Percentiles rank a stretch among this genome's conserved stretches.
These are phyloP conservation scores for Suhomyces ambrosiae DNA, from an alignment of 1,139 yeast genomes.

Conservation along the genomic window DNA sequence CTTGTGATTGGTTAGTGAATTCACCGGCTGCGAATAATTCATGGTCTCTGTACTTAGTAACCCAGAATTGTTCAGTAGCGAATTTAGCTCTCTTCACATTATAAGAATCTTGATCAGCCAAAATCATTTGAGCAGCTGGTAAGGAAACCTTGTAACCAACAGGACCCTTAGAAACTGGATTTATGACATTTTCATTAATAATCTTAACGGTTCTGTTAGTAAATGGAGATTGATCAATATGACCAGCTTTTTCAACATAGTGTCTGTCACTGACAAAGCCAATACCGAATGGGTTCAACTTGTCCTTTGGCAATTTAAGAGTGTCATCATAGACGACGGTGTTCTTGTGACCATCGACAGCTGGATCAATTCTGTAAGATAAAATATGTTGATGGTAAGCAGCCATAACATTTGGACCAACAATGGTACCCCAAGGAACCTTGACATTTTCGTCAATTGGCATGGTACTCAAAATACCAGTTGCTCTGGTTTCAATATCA, in stretches of 20 bases:
- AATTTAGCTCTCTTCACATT: constrained; percentile 68
- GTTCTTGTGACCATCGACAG: constrained; percentile 82
- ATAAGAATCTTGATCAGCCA: constrained; percentile 65
- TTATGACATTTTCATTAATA: constrained; percentile 74
- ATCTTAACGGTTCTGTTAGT: constrained; percentile 79
- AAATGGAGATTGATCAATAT: constrained; percentile 73
- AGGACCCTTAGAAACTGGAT: constrained; percentile 74
- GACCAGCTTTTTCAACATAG: constrained; percentile 70
- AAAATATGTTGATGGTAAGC: constrained; percentile 88
- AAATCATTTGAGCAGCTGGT: constrained; percentile 76
- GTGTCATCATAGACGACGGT: constrained; percentile 78
- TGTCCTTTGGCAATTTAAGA: constrained; percentile 58
- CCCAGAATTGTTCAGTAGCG: constrained; percentile 78
- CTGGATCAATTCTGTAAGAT: constrained; percentile 84
- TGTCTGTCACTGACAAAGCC: constrained; percentile 72
- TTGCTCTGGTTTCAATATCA: constrained; percentile 83
- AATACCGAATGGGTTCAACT: constrained; percentile 68
- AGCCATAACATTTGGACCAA: constrained; percentile 86
- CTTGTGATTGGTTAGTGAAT: constrained; percentile 73
- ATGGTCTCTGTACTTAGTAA: constrained; percentile 69
- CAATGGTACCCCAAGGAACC: constrained; percentile 83
- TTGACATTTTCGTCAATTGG: constrained; percentile 76
- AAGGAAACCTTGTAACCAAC: constrained; percentile 80
- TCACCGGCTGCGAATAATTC: constrained; percentile 77
- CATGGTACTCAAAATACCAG: constrained; percentile 84